Percentiles rank a stretch among this genome's conserved stretches.
These are phyloP conservation scores for Carex littledalei DNA, from an alignment of 176 grass and related monocot genomes.

Conservation along the genomic window DNA sequence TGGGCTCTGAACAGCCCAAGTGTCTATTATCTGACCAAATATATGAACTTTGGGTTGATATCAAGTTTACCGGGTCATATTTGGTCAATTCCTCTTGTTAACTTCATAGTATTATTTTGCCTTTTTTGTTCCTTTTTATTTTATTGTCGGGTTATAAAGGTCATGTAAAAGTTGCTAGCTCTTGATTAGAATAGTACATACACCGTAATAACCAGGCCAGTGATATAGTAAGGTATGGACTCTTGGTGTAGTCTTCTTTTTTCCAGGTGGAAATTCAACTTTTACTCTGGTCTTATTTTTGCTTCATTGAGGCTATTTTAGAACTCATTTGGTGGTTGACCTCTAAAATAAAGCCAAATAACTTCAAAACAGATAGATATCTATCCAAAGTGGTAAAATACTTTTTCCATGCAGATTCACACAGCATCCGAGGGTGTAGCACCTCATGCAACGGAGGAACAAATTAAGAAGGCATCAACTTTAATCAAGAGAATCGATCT, in stretches of 20 bases:
- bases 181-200: background rate
- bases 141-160: background rate
- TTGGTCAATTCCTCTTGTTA: background rate
- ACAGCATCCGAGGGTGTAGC: conserved; percentile 37
- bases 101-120: background rate
- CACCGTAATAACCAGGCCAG: background rate
- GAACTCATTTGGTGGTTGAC: background rate
- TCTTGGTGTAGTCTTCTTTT: background rate
- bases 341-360: background rate
- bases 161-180: background rate
- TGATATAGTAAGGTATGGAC: background rate
- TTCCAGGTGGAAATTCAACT: background rate
- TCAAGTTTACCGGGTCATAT: background rate
- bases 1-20: background rate
- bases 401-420: conserved; percentile 47
- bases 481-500: conserved; percentile 74
- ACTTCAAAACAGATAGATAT: background rate
- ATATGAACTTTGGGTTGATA: background rate
- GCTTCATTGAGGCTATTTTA: background rate
- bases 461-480: conserved; percentile 70
- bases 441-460: conserved; percentile 67
- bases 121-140: background rate
- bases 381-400: background rate
- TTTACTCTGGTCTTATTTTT: background rate
- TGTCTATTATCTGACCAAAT: background rate